Conservation (phyloP, 2,329 filamentous ascomycete species). For the Emericellopsis atlantica region DNA sequence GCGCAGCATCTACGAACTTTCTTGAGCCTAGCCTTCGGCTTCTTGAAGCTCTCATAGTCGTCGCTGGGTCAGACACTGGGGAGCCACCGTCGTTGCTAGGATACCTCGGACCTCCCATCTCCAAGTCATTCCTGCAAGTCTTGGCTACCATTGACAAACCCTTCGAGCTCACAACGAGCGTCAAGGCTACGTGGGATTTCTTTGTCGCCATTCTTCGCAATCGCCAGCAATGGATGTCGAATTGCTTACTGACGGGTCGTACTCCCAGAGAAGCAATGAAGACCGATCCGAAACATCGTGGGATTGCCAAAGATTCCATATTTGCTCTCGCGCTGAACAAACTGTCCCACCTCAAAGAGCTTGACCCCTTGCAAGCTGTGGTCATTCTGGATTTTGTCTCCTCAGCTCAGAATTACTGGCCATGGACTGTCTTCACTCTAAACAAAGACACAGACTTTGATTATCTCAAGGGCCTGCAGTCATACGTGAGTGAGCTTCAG, state of each 20-base stretch:
- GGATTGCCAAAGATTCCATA: constrained; percentile 46
- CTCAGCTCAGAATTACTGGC: constrained; percentile 86
- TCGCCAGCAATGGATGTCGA: constrained; percentile 91
- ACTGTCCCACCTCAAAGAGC: constrained; percentile 50
- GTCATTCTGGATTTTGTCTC: constrained; percentile 79
- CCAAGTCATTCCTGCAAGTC: constrained; percentile 71
- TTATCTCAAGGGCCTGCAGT: constrained; percentile 61
- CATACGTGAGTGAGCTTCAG: constrained; percentile 51
- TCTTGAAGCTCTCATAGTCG: constrained; percentile 60
- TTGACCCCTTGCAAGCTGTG: constrained; percentile 54
- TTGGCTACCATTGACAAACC: constrained; percentile 68
- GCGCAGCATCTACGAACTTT: constrained; percentile 55
- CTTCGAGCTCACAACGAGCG: constrained; percentile 50
- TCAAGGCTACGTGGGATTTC: constrained; percentile 68
- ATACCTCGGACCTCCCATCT: constrained; percentile 70
- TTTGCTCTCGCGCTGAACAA: constrained; percentile 62
- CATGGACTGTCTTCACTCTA: constrained; percentile 78
- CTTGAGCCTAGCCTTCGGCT: constrained; percentile 54
- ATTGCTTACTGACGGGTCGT: constrained; percentile 80
- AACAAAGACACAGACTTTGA: constrained; percentile 48
- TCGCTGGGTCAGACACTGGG: constrained; percentile 48
- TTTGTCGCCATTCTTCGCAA: constrained; percentile 78
- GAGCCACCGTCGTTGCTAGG: constrained; percentile 92
- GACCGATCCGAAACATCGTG: constrained; percentile 34
- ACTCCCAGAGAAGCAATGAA: constrained; percentile 67